Base-by-base conservation (phyloP, 176 grass and related monocot genomes). In the Ensete ventricosum region DNA sequence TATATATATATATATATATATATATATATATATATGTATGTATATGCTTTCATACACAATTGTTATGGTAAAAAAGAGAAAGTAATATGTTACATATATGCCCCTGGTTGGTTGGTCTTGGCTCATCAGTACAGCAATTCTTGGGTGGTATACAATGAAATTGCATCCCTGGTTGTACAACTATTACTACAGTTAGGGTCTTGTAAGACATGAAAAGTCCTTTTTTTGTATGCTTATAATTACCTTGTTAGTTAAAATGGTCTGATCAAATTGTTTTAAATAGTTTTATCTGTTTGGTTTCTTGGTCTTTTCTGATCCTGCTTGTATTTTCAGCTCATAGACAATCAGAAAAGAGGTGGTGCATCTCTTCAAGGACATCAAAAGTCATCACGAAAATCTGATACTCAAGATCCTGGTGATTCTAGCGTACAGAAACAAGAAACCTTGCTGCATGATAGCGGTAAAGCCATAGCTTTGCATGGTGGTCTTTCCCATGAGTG, bases 401-500 rank as follows among this genome's bases (percentile, higher is more conserved):
- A 21, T 81, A 14, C 12, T 72, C 29, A 10, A 34, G 1, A 22
- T 65, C 71, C 50, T 81, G 17, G 21, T 25, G 59, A 74, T 65
- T 72, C 72, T 74, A 27, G 1, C 71, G 11, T 53, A 82, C 52
- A 57, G 17, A 80, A 76, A 20, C 9, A 49, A 19, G 79, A 80
- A 62, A 67, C 24, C 26, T 76, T 73, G 57, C 63, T 53, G 49
- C 60, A 77, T 51, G 67, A 59, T 67, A 58, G 83, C 19, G 59
- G 14, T 75, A 73, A 76, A 8, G 25, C 34, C 9, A 80, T 59
- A 78, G 17, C 52, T 78, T 13, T 53, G 1, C 9, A 53, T n/a
- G 52, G 74, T 65, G 63, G 84, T 85, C 17, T 9, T 81, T 72
- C 80, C 80, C 54, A 27, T 62, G 83, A 73, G 69, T 79, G 79